Base-by-base conservation (phyloP, 768 basidiomycete species). In the Auricularia auricula-judae region DNA sequence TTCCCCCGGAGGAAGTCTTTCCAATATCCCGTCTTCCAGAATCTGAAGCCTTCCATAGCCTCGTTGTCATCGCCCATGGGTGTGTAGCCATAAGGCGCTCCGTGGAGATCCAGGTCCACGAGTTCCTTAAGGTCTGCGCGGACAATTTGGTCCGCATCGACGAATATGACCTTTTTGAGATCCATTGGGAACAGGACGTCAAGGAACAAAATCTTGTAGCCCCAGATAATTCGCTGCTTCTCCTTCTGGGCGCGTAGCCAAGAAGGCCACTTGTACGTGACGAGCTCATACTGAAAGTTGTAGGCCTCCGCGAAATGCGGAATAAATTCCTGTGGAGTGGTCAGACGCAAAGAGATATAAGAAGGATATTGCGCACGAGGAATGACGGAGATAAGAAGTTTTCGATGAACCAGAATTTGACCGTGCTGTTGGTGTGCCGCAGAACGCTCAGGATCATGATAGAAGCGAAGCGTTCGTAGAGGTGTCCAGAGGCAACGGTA, bases 331-430 rank as follows among this genome's bases (percentile, higher is more conserved):
- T 95, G 71, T 3, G 36, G 18, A 23, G 3, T 12, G 59, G 29
- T 42, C 63, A 54, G 43, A 35, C 66, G 39, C 2, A 63, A 14
- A 10, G 44, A 64, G 14, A 8, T 3, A n/a, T 5, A 16, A 18
- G 39, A 18, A 29, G 14, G 66, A 36, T 39, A 59, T 3, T 7
- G 78, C 84, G 69, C 68, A 92, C 93, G 65, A 98, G 76, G 84
- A 99, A 99, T 0, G 94, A 90, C 0, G 96, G 97, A 0, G 96
- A 98, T 14, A 98, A 82, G 83, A 99, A 99, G 77, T 99, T 98
- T 73, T 97, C 91, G 67, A 99, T 98, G 76, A 98, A 98, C 97
- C 97, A 98, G 77, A 98, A 99, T 74, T 99, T 99, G 74, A 99
- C 95, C 34, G 86, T 89, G 70, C 88, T 90, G 21, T 93, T 86